Conservation (phyloP, 2,329 filamentous ascomycete genomes). For the Raffaelea deltoideospora region DNA sequence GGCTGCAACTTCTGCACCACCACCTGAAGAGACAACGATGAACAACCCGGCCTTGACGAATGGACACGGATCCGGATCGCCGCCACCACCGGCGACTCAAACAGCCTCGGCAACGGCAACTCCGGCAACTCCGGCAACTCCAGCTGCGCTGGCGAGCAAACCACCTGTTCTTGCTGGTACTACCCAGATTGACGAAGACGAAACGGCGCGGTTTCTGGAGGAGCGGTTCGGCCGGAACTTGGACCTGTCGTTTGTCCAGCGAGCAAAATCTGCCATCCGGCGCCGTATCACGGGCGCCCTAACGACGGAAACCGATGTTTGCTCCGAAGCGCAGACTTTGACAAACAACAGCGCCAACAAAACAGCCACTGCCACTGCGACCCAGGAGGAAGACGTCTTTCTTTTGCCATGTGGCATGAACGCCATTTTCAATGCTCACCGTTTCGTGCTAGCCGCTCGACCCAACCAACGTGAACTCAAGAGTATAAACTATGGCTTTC, state of each 20-base stretch:
- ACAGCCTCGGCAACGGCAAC: no score
- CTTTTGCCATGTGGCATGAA: constrained; percentile 88
- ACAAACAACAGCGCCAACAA: constrained; percentile 27
- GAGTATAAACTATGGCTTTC: constrained; percentile 91
- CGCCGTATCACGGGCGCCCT: constrained; percentile 80
- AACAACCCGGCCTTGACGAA: constrained; percentile 1
- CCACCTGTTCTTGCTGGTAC: no score
- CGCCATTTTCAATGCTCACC: constrained; percentile 80
- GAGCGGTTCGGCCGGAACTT: constrained; percentile 90
- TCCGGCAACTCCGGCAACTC: no score
- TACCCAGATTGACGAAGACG: constrained; percentile 32
- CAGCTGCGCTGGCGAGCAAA: no score
- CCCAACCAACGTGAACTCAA: constrained; percentile 35
- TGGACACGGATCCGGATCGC: neutral
- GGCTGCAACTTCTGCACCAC: no score
- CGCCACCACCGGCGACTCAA: constrained; percentile 7
- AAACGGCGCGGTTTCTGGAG: constrained; percentile 73
- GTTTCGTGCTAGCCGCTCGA: constrained; percentile 50
- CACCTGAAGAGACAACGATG: no score
- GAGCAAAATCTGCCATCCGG: constrained; percentile 74
- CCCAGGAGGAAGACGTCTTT: constrained; percentile 78
- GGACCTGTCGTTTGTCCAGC: constrained; percentile 59
- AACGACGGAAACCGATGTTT: constrained; percentile 56
- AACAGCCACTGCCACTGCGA: constrained; percentile 43
- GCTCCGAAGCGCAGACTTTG: constrained; percentile 9